Evolutionary conservation across 768 basidiomycete genomes (phyloP), one percentile per base, ranked within the genome.

Genomic region (Kwoniella mangroviensis): DNA sequence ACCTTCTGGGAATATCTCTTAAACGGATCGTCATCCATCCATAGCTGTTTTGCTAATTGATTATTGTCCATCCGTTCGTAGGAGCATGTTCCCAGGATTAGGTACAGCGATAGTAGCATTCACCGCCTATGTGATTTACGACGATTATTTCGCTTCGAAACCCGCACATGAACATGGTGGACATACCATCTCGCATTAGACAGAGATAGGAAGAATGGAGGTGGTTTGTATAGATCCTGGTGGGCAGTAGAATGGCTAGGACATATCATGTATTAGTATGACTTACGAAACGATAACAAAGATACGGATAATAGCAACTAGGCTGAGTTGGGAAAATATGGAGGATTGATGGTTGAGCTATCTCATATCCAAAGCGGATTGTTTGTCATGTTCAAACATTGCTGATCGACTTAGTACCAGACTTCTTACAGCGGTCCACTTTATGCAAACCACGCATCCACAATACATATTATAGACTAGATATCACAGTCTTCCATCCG

Each of bases 91-190:
- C 84, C 96, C 96, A 42, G 96, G 96, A 49, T 92, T 98, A 79
- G 95, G 94, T 57, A 93, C 93, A 67, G 96, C 92, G 43, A 87
- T 93, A 60, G 92, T 90, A 63, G 92, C 94, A 1, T 98, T 98
- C 86, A 90, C 92, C 41, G 90, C 88, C 67, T 98, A 98, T 78
- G 93, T 98, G 41, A 83, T 92, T 42, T 91, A 86, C 34, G 95
- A 97, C 84, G 93, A 93, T 80, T 82, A 74, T 59, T 63, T 83
- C 63, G 77, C 77, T 10, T 54, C 71, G 57, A 83, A 83, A 67
- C 53, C 66, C 45, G 26, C 70, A 67, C 63, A 67, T 61, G 74
- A 66, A 26, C 69, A 73, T 57, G 73, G 73, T 42, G 58, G 58
- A 45, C 58, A 60, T 40, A 57, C 56, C 15, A 53, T 42, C 42